Evolutionary conservation across 805 yeast species (phyloP).

Genomic region (Saccharomycopsis malanga): DNA sequence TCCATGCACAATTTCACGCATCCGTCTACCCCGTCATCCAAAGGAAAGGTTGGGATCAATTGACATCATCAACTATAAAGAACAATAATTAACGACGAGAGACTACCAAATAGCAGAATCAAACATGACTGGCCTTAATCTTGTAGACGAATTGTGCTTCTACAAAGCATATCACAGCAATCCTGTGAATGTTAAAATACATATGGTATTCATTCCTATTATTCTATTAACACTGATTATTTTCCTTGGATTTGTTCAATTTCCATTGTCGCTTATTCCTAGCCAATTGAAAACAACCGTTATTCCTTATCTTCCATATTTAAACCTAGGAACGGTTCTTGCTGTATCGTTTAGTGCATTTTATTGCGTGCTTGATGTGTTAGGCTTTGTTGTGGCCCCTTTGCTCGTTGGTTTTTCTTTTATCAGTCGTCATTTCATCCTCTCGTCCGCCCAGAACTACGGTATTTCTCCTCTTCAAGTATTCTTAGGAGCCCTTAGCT

Average conservation of each 20-base stretch:
- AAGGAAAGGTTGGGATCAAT: no score
- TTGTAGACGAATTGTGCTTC: constrained; percentile 47
- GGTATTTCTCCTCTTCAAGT: constrained; percentile 21
- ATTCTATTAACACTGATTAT: constrained; percentile 54
- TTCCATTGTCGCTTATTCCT: constrained; percentile 21
- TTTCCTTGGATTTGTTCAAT: constrained; percentile 29
- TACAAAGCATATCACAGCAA: constrained; percentile 51
- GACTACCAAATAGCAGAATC: no score
- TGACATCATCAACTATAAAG: no score
- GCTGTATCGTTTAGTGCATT: constrained; percentile 46
- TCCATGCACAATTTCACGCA: no score
- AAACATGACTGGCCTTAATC: no score
- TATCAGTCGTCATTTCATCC: constrained; percentile 23
- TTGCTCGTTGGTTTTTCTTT: constrained; percentile 29
- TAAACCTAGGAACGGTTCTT: constrained; percentile 42
- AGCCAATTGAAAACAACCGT: not conserved
- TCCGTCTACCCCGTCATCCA: no score
- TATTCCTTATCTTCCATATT: constrained; percentile 11
- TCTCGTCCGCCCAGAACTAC: constrained; percentile 23
- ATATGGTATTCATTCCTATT: constrained; percentile 71
- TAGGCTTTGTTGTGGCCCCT: constrained; percentile 40
- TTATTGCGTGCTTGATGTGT: constrained; percentile 51
- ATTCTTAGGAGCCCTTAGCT: constrained; percentile 27
- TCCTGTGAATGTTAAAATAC: constrained; percentile 63
- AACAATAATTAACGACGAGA: no score